phyloP scores from a whole-genome alignment of 305 asterid genomes.

The Fraxinus baroniana region DNA sequence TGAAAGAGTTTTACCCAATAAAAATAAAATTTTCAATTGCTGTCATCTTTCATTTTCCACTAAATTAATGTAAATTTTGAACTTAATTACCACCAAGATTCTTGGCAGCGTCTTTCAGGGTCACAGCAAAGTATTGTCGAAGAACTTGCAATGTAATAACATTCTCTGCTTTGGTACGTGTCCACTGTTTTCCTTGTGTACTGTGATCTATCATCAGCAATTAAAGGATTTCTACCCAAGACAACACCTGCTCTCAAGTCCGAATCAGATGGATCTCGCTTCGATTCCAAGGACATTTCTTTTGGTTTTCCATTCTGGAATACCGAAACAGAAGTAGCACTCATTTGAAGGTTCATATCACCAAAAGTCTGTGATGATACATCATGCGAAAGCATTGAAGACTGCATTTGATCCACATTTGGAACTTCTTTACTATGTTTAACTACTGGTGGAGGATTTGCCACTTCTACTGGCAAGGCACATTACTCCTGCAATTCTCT shows the following conservation, averaged over 20 bases:
- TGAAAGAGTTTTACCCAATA: not conserved
- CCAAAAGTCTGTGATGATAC: conserved; percentile 22
- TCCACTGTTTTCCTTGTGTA: conserved; percentile 41
- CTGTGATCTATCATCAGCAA: conserved; percentile 44
- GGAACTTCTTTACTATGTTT: conserved; percentile 28
- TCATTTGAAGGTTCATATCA: conserved; percentile 27
- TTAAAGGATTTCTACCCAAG: conserved; percentile 31
- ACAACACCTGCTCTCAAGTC: conserved; percentile 32
- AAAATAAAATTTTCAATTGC: not conserved
- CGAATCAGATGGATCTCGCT: conserved; percentile 29
- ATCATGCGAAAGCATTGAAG: conserved; percentile 18
- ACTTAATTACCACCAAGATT: conserved; percentile 89
- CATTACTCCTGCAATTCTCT: conserved; percentile 65
- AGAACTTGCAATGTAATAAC: conserved; percentile 81
- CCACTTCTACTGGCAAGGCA: conserved; percentile 22
- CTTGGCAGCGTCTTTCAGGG: conserved; percentile 91
- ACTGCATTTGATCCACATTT: conserved; percentile 23
- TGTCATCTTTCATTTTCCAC: not conserved
- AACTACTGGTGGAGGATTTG: conserved; percentile 12
- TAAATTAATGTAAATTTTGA: not conserved
- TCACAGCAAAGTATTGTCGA: conserved; percentile 84
- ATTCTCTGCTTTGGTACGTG: conserved; percentile 69
- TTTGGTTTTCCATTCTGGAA: conserved; percentile 27
- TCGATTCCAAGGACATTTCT: conserved; percentile 28
- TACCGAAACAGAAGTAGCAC: conserved; percentile 28